Percentiles rank a stretch among this genome's conserved stretches.
Conservation (phyloP, 116 monocot genomes). For the Trichopus zeylanicus region DNA sequence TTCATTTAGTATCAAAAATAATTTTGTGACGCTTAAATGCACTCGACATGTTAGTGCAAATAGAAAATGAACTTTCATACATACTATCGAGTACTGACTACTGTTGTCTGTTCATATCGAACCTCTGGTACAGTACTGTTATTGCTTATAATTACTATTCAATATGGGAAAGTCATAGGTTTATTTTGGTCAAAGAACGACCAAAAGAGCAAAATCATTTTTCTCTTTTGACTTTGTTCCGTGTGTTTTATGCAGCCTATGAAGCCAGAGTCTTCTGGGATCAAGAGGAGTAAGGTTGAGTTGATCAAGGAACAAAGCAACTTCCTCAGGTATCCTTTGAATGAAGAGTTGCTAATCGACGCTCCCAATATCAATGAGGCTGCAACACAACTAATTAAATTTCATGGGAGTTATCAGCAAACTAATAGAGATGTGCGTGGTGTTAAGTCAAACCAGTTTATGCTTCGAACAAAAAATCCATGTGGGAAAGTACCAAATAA, state of each 20-base stretch:
- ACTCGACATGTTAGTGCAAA: no score
- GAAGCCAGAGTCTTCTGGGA: slow-evolving; percentile 48
- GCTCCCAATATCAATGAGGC: slow-evolving; percentile 83
- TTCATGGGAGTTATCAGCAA: slow-evolving; percentile 96
- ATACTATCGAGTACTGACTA: no score
- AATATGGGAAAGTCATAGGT: no score
- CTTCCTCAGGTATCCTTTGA: slow-evolving; percentile 85
- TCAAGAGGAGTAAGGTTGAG: slow-evolving; percentile 94
- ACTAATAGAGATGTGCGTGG: slow-evolving; percentile 83
- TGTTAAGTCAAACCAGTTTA: slow-evolving; percentile 65
- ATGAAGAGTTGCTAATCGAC: slow-evolving; percentile 72
- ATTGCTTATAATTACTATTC: no score
- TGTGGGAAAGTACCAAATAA: slow-evolving; percentile 85
- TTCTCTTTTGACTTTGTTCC: background rate
- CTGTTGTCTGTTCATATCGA: no score
- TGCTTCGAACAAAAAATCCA: slow-evolving; percentile 97
- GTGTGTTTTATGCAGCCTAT: slow-evolving; percentile 17
- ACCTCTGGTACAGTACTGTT: no score
- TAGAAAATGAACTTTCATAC: no score
- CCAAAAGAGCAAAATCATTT: no score
- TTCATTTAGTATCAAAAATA: no score
- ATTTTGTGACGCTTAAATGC: no score
- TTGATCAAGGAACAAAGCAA: slow-evolving; percentile 90
- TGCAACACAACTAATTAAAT: slow-evolving; percentile 87
- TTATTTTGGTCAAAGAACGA: no score